A percentile compares a stretch with the other conserved stretches of the same genome.
phyloP scores from a whole-genome alignment of 2,329 filamentous ascomycete genomes.

The Ceratocystiopsis sp. region DNA sequence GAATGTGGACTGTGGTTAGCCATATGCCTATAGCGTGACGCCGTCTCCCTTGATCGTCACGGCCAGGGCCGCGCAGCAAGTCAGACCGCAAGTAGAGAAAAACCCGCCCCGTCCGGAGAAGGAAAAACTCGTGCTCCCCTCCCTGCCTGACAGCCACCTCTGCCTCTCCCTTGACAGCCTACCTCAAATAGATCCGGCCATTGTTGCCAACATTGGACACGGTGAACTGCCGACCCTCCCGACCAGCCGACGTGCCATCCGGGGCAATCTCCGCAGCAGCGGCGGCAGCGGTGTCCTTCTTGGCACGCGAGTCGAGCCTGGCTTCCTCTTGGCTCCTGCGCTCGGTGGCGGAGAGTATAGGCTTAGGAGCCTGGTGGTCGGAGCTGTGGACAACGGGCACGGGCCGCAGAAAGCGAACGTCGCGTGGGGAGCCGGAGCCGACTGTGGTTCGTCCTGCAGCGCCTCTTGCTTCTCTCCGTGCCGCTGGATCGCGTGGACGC shows the following conservation, averaged over 20 bases:
- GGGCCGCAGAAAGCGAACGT: constrained; percentile 5
- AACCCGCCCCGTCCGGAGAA: no score
- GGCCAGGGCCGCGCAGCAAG: not conserved
- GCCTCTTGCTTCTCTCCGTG: not conserved
- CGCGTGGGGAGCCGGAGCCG: constrained; percentile 5
- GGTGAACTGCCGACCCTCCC: constrained; percentile 56
- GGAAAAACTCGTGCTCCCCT: no score
- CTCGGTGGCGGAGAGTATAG: constrained; percentile 29
- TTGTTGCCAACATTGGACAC: constrained; percentile 73
- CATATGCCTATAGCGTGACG: not conserved
- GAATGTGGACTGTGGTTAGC: not conserved
- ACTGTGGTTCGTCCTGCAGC: not conserved
- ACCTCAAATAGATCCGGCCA: constrained; percentile 69
- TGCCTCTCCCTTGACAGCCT: constrained; percentile 17
- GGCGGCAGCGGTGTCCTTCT: constrained; percentile 37
- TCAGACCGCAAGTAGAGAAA: not conserved
- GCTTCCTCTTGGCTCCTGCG: constrained; percentile 26
- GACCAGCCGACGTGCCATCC: constrained; percentile 42
- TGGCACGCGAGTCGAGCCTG: constrained; percentile 19
- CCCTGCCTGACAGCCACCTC: not conserved
- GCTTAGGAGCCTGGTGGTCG: constrained; percentile 11
- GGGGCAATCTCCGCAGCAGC: constrained; percentile 38
- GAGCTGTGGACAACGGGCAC: not conserved
- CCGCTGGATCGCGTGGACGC: not conserved
- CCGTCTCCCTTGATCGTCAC: no score